phyloP scores from a whole-genome alignment of 208 protist genomes.

The Histomonas meleagridis region DNA sequence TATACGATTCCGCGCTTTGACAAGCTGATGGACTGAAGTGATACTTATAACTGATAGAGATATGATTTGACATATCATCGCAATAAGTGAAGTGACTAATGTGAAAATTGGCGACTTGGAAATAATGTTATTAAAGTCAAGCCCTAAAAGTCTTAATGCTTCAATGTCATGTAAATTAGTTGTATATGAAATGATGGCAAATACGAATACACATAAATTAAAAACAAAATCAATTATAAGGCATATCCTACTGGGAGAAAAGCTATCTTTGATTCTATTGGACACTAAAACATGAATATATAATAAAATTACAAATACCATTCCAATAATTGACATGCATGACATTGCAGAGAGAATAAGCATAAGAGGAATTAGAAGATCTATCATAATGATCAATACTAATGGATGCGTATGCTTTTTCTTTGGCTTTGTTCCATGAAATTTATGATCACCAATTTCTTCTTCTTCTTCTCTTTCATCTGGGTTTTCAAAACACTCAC shows the following conservation, averaged over 20 bases:
- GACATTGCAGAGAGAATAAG: neutral
- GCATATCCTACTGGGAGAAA: neutral
- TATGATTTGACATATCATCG: neutral
- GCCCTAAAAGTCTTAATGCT: too few relatives aligned
- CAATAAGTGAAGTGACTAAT: neutral
- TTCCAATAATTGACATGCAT: neutral
- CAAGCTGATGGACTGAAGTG: neutral
- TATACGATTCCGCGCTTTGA: neutral
- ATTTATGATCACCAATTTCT: too few relatives aligned
- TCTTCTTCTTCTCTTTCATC: too few relatives aligned
- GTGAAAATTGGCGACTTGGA: neutral
- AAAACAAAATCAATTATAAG: neutral
- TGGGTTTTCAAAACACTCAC: too few relatives aligned
- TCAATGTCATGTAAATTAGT: neutral
- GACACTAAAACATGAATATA: neutral
- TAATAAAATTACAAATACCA: neutral
- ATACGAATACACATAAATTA: neutral
- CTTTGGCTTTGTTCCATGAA: neutral
- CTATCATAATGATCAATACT: neutral
- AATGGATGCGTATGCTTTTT: neutral
- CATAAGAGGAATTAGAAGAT: neutral
- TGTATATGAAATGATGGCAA: neutral
- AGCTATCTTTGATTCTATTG: neutral
- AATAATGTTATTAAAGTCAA: constrained; percentile 17
- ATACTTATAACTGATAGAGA: neutral